Base-by-base conservation (phyloP, 169 alveolate species). In the Ophryocystis elektroscirrha region DNA sequence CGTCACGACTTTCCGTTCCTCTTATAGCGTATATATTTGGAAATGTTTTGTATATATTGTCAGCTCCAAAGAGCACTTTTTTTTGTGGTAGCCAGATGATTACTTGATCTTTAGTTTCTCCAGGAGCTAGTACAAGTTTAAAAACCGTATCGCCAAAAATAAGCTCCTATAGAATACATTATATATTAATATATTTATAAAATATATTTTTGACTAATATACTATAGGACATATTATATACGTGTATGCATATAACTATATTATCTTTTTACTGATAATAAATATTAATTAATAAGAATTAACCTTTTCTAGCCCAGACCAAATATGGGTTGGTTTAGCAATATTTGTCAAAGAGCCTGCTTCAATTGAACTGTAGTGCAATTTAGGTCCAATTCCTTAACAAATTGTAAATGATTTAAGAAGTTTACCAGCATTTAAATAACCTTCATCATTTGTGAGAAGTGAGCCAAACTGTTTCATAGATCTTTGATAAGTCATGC, bases 11-110 rank as follows among this genome's bases (percentile, higher is more conserved):
- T 9, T 26, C 43, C 4, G 49, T 30, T 4, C 67, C 67, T 3
- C 67, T 54, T 24, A 59, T 42, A 16, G 67, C 67, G 32, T 59
- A 50, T n/a, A 59, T 7, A 39, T 59, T 59, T 9, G 67, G 67
- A 12, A 49, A 18, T 12, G 61, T 16, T 22, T 28, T 42, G 50
- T 59, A 59, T 23, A 59, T 5, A 9, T 45, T 59, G 50, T 59
- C 67, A 0, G 56, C 67, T 1, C 36, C 55, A 1, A 59, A 0
- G 22, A 59, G 44, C 1, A 50, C 16, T 25, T 12, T 5, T 2
- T 41, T 9, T n/a, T 59, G 28, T 12, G 2, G 37, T 3, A 35
- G 16, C 54, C 53, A 59, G 16, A 59, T 50, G 5, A 36, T 35
- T 2, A 51, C n/a, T 42, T 59, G 61, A 20, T 59, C 67, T 0